Percentiles rank a stretch among this genome's conserved stretches.
Conservation (phyloP, 768 basidiomycete genomes). For the Rhodotorula sphaerocarpa region DNA sequence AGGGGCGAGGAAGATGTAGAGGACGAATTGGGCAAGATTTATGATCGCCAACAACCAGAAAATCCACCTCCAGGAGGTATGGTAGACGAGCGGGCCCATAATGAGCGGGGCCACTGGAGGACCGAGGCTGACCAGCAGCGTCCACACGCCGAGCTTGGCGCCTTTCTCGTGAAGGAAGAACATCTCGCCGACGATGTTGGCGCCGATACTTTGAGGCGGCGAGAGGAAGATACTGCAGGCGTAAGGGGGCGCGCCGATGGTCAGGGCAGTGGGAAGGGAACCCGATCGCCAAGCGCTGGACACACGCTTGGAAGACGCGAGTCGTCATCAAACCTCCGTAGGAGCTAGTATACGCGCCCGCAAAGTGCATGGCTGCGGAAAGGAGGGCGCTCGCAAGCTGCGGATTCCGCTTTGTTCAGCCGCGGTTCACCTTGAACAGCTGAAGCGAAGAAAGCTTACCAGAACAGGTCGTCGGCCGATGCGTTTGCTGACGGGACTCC, state of each 20-base stretch:
- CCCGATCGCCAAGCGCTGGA: background rate
- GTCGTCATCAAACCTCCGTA: constrained; percentile 31
- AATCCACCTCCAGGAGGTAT: constrained; percentile 20
- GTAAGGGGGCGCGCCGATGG: too few relatives aligned
- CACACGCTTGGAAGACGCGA: constrained; percentile 25
- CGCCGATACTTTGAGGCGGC: constrained; percentile 25
- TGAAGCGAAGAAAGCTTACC: background rate
- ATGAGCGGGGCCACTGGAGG: constrained; percentile 3
- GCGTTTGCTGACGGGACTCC: constrained; percentile 18
- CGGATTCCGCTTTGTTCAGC: too few relatives aligned
- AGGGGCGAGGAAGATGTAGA: constrained; percentile 23
- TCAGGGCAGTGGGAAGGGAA: too few relatives aligned
- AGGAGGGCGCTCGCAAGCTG: constrained; percentile 16
- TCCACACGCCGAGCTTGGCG: constrained; percentile 27
- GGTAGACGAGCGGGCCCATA: constrained; percentile 8
- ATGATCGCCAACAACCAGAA: constrained; percentile 24
- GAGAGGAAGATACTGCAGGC: constrained; percentile 13
- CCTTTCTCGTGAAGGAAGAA: constrained; percentile 34
- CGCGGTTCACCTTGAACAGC: background rate
- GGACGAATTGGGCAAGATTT: constrained; percentile 19
- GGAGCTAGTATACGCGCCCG: constrained; percentile 17
- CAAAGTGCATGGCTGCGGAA: constrained; percentile 18
- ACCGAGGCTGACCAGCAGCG: constrained; percentile 10
- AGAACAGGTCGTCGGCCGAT: constrained; percentile 31
- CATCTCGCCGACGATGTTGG: constrained; percentile 27